Evolutionary conservation across 164 flowering plant genomes (phyloP).

Genomic region (Dillenia turbinata): DNA sequence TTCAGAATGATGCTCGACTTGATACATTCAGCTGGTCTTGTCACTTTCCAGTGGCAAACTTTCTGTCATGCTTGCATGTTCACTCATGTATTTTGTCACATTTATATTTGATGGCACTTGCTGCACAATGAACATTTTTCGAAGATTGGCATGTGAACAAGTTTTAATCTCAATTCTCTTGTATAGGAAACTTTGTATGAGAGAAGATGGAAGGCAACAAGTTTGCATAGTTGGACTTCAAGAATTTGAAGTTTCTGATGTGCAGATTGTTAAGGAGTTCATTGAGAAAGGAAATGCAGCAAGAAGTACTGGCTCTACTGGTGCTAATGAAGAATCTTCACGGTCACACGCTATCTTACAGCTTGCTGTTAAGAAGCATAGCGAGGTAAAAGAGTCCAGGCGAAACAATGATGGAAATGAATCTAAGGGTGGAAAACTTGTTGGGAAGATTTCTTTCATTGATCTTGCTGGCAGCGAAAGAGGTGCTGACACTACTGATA

Average conservation of each 20-base stretch:
- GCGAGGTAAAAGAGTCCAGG: conserved; percentile 63
- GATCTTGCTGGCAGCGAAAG: conserved; percentile 99
- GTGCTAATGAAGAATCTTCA: conserved; percentile 99
- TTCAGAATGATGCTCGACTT: too few relatives aligned
- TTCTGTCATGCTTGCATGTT: too few relatives aligned
- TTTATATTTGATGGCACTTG: too few relatives aligned
- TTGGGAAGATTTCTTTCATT: conserved; percentile 96
- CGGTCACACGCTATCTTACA: conserved; percentile 98
- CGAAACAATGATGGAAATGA: conserved; percentile 69
- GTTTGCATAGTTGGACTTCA: conserved; percentile 99
- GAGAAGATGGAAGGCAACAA: conserved; percentile 98
- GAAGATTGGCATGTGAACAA: neutral
- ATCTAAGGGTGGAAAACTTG: conserved; percentile 60
- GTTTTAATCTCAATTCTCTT: conserved; percentile 13
- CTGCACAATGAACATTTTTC: too few relatives aligned
- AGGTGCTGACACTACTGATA: conserved; percentile 99
- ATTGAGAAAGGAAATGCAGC: conserved; percentile 96
- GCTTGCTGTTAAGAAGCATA: conserved; percentile 82
- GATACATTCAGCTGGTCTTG: too few relatives aligned
- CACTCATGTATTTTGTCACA: too few relatives aligned
- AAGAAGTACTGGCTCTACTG: conserved; percentile 98
- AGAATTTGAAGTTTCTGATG: conserved; percentile 97
- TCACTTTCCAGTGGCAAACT: too few relatives aligned
- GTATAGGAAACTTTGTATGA: conserved; percentile 90
- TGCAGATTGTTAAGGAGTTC: conserved; percentile 87